Percentiles rank a stretch among this genome's conserved stretches.
Evolutionary conservation across 1,284 basidiomycete species (phyloP).

Genomic region (Leccinum olivaceoglutinosum): DNA sequence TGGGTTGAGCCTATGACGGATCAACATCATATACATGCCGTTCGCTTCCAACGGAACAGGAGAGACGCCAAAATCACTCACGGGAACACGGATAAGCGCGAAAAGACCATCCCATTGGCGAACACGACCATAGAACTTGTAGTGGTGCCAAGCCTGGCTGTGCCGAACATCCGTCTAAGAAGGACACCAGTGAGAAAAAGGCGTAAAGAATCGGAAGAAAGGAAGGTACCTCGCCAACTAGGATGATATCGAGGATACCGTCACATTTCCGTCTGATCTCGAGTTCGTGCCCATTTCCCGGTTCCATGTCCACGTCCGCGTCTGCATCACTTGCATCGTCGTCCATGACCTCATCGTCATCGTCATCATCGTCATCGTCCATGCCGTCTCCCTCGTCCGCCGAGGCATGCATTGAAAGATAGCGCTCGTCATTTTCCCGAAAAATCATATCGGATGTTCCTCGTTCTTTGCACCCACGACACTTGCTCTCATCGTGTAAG

Average conservation of each 20-base stretch:
- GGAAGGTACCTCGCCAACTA: constrained; percentile 46
- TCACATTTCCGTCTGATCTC: constrained; percentile 34
- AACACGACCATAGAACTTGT: constrained; percentile 58
- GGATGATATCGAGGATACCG: constrained; percentile 51
- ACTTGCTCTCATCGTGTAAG: constrained; percentile 40
- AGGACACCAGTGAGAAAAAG: constrained; percentile 1
- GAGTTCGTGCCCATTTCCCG: constrained; percentile 17
- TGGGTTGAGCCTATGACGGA: not conserved
- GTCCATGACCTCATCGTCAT: constrained; percentile 25
- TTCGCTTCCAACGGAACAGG: not conserved
- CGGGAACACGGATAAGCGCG: constrained; percentile 50
- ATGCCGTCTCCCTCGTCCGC: constrained; percentile 2
- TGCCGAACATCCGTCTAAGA: constrained; percentile 49
- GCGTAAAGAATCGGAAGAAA: not conserved
- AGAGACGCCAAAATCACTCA: constrained; percentile 19
- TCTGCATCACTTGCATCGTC: constrained; percentile 12
- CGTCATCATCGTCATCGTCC: constrained; percentile 14
- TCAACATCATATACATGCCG: not conserved
- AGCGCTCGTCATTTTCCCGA: constrained; percentile 23
- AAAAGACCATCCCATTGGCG: constrained; percentile 66
- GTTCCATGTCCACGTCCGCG: constrained; percentile 16
- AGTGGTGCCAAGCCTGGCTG: constrained; percentile 55
- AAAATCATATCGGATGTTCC: constrained; percentile 28
- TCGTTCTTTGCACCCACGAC: constrained; percentile 32
- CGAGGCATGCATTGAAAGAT: constrained; percentile 12